A percentile compares a stretch with the other conserved stretches of the same genome.
Evolutionary conservation across 352 stramenopile genomes (phyloP).

Genomic region (Pythium utonaiense): DNA sequence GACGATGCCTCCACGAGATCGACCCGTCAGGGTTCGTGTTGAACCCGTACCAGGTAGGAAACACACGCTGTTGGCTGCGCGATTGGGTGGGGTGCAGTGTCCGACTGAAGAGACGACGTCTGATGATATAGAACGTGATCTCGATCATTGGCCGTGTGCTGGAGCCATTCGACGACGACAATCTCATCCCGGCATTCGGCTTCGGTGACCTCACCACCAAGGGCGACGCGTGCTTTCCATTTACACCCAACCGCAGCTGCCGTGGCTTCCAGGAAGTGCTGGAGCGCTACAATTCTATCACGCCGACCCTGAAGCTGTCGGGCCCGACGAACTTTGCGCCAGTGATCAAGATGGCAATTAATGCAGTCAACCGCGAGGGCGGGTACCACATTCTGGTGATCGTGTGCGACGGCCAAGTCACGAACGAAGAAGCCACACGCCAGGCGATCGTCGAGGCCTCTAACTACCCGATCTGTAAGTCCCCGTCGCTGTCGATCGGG

Average conservation of each 20-base stretch:
- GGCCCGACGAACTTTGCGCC: slow-evolving; percentile 80
- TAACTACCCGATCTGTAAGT: slow-evolving; percentile 67
- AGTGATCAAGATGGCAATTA: slow-evolving; percentile 70
- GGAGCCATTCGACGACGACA: slow-evolving; percentile 64
- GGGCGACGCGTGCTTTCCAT: slow-evolving; percentile 52
- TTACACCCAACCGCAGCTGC: slow-evolving; percentile 39
- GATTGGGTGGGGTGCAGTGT: too few species aligned
- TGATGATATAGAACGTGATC: slow-evolving; percentile 70
- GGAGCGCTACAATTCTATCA: slow-evolving; percentile 46
- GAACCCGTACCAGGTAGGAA: slow-evolving; percentile 78
- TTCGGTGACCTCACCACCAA: slow-evolving; percentile 63
- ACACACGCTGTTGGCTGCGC: too few species aligned
- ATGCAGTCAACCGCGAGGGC: slow-evolving; percentile 51
- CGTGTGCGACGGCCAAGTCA: slow-evolving; percentile 71
- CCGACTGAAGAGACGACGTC: too few species aligned
- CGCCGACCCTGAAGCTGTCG: slow-evolving; percentile 40
- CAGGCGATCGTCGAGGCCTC: slow-evolving; percentile 70
- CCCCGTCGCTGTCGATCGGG: too few species aligned
- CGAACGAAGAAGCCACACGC: slow-evolving; percentile 55
- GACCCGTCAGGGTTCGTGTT: slow-evolving; percentile 35
- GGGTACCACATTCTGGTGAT: slow-evolving; percentile 83
- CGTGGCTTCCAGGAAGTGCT: slow-evolving; percentile 56
- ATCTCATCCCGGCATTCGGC: slow-evolving; percentile 68
- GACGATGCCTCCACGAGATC: slow-evolving; percentile 65
- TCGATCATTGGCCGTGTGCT: slow-evolving; percentile 64